Percentiles rank a stretch among this genome's conserved stretches.
Evolutionary conservation across 768 basidiomycete genomes (phyloP).

Genomic region (Coprinopsis sp.): DNA sequence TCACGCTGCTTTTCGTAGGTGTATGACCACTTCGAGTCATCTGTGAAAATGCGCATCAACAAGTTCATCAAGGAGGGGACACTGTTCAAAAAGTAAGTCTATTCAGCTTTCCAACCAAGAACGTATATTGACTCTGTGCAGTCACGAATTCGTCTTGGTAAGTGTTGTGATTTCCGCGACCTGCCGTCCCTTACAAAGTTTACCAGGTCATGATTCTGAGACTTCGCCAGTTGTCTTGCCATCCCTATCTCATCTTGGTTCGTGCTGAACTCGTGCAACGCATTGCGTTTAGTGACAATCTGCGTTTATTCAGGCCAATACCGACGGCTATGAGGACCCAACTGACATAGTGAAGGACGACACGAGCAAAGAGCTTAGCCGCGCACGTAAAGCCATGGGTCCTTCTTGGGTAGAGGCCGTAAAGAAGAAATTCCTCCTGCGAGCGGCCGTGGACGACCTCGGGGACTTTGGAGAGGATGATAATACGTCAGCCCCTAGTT

Average conservation of each 20-base stretch:
- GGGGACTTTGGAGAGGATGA: conserved; percentile 44
- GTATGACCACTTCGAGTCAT: conserved; percentile 54
- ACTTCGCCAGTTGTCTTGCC: conserved; percentile 68
- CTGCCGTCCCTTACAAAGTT: neutral
- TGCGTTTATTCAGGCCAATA: conserved; percentile 4
- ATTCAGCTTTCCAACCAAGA: neutral
- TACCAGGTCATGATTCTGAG: conserved; percentile 67
- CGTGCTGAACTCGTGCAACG: conserved; percentile 17
- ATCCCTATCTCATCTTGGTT: conserved; percentile 67
- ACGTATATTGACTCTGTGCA: conserved; percentile 16
- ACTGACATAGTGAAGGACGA: conserved; percentile 43
- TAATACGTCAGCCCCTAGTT: conserved; percentile 39
- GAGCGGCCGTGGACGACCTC: conserved; percentile 39
- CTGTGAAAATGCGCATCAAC: conserved; percentile 50
- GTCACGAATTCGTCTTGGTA: conserved; percentile 47
- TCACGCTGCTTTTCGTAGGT: conserved; percentile 29
- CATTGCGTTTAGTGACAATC: neutral
- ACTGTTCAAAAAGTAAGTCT: conserved; percentile 62
- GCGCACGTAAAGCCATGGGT: conserved; percentile 49
- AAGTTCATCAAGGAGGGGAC: conserved; percentile 62
- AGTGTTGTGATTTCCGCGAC: conserved; percentile 1
- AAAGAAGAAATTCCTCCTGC: conserved; percentile 38
- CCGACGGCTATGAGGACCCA: conserved; percentile 46
- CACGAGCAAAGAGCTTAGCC: conserved; percentile 50
- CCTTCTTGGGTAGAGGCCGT: conserved; percentile 36